Percentiles rank a stretch among this genome's conserved stretches.
Conservation (phyloP, 257 asterid genomes). For the Rehmannia glutinosa region DNA sequence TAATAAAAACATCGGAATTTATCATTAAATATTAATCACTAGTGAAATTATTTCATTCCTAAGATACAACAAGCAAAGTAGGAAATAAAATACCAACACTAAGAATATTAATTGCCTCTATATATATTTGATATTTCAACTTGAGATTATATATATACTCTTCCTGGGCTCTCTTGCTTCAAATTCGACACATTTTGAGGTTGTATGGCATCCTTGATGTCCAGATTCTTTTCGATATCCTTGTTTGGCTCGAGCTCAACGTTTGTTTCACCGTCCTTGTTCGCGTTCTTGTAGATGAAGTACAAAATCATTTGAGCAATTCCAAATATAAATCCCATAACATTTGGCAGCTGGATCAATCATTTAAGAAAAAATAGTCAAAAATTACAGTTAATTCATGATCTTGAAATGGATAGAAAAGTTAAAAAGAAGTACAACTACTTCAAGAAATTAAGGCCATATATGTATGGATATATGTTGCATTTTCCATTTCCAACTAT, state of each 20-base stretch:
- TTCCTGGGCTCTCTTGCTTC: neutral
- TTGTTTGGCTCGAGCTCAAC: conserved; percentile 19
- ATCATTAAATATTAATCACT: no score
- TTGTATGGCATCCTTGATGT: neutral
- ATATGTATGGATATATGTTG: no score
- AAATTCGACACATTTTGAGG: neutral
- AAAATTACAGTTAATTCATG: no score
- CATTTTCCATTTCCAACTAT: no score
- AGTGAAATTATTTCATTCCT: no score
- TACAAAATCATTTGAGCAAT: conserved; percentile 56
- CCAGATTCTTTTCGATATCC: conserved; percentile 20
- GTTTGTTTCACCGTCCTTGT: conserved; percentile 13
- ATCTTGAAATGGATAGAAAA: no score
- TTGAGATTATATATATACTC: neutral
- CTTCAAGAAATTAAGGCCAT: no score
- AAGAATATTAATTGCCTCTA: no score
- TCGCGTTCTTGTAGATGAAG: conserved; percentile 48
- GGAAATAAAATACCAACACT: no score
- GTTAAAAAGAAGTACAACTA: neutral
- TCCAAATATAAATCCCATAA: conserved; percentile 61
- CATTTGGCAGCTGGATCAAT: conserved; percentile 54
- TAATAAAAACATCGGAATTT: no score
- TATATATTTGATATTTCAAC: neutral
- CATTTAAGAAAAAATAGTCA: neutral
- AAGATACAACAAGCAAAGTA: no score